phyloP scores from a whole-genome alignment of 345 rosid genomes.

The Populus nigra region DNA sequence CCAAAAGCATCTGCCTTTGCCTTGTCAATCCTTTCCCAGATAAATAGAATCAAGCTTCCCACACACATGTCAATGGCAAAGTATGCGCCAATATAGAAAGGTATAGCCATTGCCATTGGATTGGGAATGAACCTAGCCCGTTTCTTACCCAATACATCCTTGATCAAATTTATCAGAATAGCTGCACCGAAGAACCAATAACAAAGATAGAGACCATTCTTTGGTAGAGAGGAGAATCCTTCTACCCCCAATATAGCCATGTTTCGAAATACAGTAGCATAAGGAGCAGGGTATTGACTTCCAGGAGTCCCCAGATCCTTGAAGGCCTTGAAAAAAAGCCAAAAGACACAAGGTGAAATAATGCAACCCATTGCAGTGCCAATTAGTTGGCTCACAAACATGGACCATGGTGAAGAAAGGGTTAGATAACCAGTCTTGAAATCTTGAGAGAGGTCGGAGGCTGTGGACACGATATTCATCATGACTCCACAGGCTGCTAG shows the following conservation, averaged over 20 bases:
- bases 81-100: conserved; percentile 42
- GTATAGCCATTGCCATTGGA: conserved; percentile 48
- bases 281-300: not conserved
- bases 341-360: conserved; percentile 23
- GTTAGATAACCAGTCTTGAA: conserved; percentile 33
- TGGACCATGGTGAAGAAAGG: conserved; percentile 31
- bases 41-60: conserved; percentile 33
- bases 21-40: conserved; percentile 34
- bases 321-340: conserved; percentile 35
- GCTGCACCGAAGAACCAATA: conserved; percentile 38
- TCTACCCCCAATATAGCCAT: not conserved
- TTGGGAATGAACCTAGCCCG: conserved; percentile 30
- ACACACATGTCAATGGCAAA: conserved; percentile 48
- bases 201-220: conserved; percentile 26
- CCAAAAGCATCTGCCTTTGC: conserved; percentile 25
- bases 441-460: conserved; percentile 29
- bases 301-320: not conserved
- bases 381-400: conserved; percentile 32
- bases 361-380: conserved; percentile 37
- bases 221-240: not conserved
- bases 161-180: conserved; percentile 22
- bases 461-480: conserved; percentile 32
- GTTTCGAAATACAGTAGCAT: not conserved
- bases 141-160: conserved; percentile 8
- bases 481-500: conserved; percentile 33